Percentiles rank a stretch among this genome's conserved stretches.
These are phyloP conservation scores for Coniochaeta prunicola DNA, from an alignment of 2,329 filamentous ascomycete genomes.

Conservation along the genomic window DNA sequence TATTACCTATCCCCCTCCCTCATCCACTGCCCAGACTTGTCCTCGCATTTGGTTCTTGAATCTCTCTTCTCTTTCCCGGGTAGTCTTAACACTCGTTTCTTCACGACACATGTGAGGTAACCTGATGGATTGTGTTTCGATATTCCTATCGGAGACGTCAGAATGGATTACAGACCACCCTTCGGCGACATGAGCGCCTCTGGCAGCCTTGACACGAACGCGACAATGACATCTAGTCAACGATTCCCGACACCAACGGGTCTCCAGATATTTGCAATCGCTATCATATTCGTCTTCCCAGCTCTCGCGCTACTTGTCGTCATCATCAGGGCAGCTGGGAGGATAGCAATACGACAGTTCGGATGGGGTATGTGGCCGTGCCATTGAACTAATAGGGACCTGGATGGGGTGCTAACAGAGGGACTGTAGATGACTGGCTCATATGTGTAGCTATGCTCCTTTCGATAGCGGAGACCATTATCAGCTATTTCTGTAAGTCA, in stretches of 20 bases:
- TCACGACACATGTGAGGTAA: background rate
- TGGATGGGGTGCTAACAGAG: background rate
- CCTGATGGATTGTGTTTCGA: slow-evolving; percentile 1
- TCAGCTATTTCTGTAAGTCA: slow-evolving; percentile 21
- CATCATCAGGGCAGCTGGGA: slow-evolving; percentile 15
- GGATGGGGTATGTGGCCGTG: slow-evolving; percentile 8
- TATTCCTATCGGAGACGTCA: background rate
- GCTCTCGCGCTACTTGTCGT: slow-evolving; percentile 18
- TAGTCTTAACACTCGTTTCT: background rate
- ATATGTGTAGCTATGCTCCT: slow-evolving; percentile 22
- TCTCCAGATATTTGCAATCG: slow-evolving; percentile 20
- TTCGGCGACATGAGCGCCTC: background rate
- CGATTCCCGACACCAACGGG: slow-evolving; percentile 9
- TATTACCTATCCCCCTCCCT: slow-evolving; percentile 2
- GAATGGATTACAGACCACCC: slow-evolving; percentile 1
- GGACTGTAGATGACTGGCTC: slow-evolving; percentile 17
- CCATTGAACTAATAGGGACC: background rate
- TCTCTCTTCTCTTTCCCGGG: background rate
- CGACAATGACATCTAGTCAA: background rate
- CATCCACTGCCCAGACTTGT: background rate
- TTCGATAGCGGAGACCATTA: slow-evolving; percentile 18
- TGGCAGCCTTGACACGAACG: background rate
- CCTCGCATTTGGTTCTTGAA: background rate
- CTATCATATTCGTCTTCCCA: slow-evolving; percentile 22
- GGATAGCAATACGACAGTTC: slow-evolving; percentile 16